Evolutionary conservation across 2,329 filamentous ascomycete species (phyloP), one percentile per base, ranked within the genome.

Genomic region (Lachnellula cervina): DNA sequence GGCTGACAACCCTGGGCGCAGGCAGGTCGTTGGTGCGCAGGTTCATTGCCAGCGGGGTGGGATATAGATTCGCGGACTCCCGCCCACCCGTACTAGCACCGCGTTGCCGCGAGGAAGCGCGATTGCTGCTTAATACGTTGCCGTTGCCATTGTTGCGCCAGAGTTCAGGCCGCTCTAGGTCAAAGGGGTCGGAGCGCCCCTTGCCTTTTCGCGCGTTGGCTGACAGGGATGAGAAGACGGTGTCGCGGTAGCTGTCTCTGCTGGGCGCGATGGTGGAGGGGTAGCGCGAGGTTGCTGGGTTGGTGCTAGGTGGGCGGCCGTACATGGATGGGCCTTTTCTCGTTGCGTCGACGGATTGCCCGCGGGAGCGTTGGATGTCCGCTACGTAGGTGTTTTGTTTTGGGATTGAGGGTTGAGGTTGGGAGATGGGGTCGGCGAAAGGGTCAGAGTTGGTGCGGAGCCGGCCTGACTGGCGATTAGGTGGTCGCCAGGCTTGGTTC

Each of bases 151-250:
- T 51, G 48, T 61, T 57, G 8, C 52, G 58, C 65, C 76, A 71
- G 6, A 79, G 69, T 63, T 80, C 74, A 35, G 79, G 74, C 44
- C 74, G 69, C 65, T 86, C 83, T n/a, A 86, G 73, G 61, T 87
- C 83, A 64, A 86, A 86, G 1, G 82, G 83, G 60, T 86, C 82
- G 1, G 82, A 84, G 45, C 82, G 80, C 66, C 83, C 82, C 64
- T 81, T 82, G 63, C 78, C 79, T 54, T 78, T 76, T 16, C 73
- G 70, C 5, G 72, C 75, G 45, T 73, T 74, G 45, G 77, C 73
- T 0, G 65, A 66, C 50, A 63, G 62, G 37, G 64, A 61, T 1
- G 73, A 73, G 62, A 77, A 76, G 51, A 74, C 59, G 16, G 75
- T 74, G 49, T 71, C 71, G 61, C 65, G 64, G 59, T 69, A 71